Base-by-base conservation (phyloP, 192 early-diverging fungal genomes). In the Powellomyces hirtus region DNA sequence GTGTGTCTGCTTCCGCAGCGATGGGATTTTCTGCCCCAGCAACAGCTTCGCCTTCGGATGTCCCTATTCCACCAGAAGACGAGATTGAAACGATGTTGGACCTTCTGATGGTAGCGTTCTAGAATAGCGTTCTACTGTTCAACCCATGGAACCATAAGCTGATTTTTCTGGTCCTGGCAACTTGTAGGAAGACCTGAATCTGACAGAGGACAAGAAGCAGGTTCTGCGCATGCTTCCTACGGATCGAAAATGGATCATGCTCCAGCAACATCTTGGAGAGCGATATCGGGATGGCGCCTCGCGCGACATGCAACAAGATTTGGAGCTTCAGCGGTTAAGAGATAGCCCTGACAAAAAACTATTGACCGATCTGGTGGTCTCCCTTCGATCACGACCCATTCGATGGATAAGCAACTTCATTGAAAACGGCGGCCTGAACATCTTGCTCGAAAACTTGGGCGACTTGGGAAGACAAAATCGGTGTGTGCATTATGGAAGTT, bases 371-470 rank as follows among this genome's bases (percentile, higher is more conserved):
- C 64, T 84, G 6, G 77, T 76, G 3, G 80, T 83, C 4, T 72
- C 70, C 5, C 59, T 84, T 45, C 56, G 80, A n/a, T 74, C 73
- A 18, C 66, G 80, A 4, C 80, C 82, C 13, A 83, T 84, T 62
- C 70, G 80, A 27, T 84, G 82, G 82, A 84, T 84, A 37, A 71
- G 59, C 13, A 70, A 74, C 24, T 84, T 84, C 53, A 78, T 83
- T n/a, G 79, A 84, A 35, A 73, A 82, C 59, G 78, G 80, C n/a
- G 82, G 82, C 18, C 37, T 84, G 55, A 55, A 64, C n/a, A 70
- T 80, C 13, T 61, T 84, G 2, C 51, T 84, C 20, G 66, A 71
- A 5, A 76, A 82, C 66, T 56, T 84, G 7, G 68, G 59, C n/a
- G 64, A 59, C 13, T 64, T 84, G 10, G 80, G 75, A 37, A 22